These are phyloP conservation scores for Amphibolis antarctica DNA, from an alignment of 106 monocot genomes.

Conservation along the genomic window DNA sequence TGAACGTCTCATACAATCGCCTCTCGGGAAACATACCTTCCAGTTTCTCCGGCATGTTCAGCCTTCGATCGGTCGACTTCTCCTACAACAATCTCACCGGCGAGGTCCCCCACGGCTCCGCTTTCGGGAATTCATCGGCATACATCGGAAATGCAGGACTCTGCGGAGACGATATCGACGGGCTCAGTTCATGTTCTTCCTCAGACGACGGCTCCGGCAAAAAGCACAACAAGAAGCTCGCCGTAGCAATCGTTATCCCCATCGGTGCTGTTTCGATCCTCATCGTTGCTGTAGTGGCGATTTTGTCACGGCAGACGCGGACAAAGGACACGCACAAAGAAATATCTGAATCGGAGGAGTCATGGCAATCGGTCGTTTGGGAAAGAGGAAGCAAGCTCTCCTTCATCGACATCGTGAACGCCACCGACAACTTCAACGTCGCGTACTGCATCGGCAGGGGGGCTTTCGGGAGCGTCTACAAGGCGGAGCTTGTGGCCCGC, in stretches of 20 bases:
- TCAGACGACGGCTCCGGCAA: constrained; percentile 1
- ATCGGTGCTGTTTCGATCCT: constrained; percentile 14
- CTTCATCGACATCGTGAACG: constrained; percentile 50
- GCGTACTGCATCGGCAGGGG: constrained; percentile 57
- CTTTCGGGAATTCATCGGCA: constrained; percentile 9
- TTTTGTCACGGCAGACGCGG: constrained; percentile 9
- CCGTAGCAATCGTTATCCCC: constrained; percentile 44
- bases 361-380: constrained; percentile 34
- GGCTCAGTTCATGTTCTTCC: constrained; percentile 32
- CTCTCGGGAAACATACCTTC: constrained; percentile 47
- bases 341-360: neutral
- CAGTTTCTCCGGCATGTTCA: constrained; percentile 26
- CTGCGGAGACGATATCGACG: constrained; percentile 43
- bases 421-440: constrained; percentile 59
- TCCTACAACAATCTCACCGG: too few relatives aligned
- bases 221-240: constrained; percentile 19
- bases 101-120: constrained; percentile 1
- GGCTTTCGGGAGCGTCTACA: constrained; percentile 56
- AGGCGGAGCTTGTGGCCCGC: constrained; percentile 38
- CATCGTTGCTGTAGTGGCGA: neutral
- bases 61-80: constrained; percentile 30
- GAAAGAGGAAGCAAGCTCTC: constrained; percentile 54
- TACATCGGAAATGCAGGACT: constrained; percentile 12
- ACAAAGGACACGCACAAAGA: neutral
- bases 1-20: constrained; percentile 58